These are phyloP conservation scores for Talaromyces rugulosus DNA, from an alignment of 2,329 filamentous ascomycete species.

Conservation along the genomic window DNA sequence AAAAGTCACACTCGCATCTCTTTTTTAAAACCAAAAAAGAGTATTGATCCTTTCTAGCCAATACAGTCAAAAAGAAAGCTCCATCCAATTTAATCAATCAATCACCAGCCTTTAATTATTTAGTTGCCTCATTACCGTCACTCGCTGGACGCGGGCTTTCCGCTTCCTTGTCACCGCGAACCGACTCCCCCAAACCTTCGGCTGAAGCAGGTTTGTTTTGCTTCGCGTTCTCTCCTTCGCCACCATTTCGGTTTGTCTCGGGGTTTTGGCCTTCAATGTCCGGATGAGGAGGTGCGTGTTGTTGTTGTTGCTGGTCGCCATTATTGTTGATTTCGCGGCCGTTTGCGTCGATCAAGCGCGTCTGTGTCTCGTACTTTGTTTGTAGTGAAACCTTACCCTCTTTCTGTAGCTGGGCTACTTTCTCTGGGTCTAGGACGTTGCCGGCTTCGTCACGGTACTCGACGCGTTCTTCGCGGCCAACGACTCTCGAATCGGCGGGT, in stretches of 20 bases:
- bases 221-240: constrained; percentile 26
- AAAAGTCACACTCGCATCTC: background rate
- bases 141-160: constrained; percentile 44
- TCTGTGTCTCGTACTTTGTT: constrained; percentile 93
- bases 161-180: constrained; percentile 27
- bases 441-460: constrained; percentile 95
- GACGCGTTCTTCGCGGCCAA: constrained; percentile 70
- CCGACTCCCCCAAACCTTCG: constrained; percentile 34
- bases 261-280: constrained; percentile 57
- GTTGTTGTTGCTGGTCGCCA: constrained; percentile 15
- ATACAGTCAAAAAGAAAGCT: background rate
- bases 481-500: constrained; percentile 26
- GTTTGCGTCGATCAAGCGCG: constrained; percentile 71
- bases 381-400: constrained; percentile 93
- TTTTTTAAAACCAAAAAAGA: background rate
- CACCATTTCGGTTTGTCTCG: constrained; percentile 45
- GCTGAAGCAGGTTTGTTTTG: constrained; percentile 37
- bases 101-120: constrained; percentile 16
- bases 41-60: background rate
- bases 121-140: constrained; percentile 45
- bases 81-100: background rate
- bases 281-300: constrained; percentile 49
- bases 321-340: constrained; percentile 65
- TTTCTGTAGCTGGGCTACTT: constrained; percentile 66
- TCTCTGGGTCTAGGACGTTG: constrained; percentile 76